Evolutionary conservation across 495 filamentous ascomycete species (phyloP).

Genomic region (Neurospora sp.): DNA sequence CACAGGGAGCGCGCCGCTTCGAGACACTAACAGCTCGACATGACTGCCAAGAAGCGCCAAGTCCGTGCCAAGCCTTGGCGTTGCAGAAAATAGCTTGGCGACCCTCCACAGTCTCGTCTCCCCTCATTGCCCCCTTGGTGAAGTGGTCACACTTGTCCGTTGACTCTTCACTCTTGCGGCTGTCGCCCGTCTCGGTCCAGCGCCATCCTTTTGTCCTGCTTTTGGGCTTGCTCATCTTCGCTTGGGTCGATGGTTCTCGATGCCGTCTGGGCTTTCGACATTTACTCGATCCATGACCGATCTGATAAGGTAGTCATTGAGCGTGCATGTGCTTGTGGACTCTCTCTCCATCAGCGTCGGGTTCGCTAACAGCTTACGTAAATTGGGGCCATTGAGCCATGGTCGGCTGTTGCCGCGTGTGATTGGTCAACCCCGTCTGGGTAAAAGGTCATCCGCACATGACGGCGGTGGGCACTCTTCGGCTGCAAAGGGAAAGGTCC

Average conservation of each 20-base stretch:
- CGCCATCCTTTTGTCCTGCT: not conserved
- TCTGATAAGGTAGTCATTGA: not conserved
- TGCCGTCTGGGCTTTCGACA: not conserved
- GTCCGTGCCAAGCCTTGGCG: constrained; percentile 25
- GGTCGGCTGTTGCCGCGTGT: not conserved
- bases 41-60: constrained; percentile 16
- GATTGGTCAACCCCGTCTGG: not conserved
- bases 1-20: not conserved
- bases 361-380: not conserved
- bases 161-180: not conserved
- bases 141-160: not conserved
- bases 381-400: not conserved
- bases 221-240: not conserved
- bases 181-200: not conserved
- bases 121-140: not conserved
- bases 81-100: constrained; percentile 20
- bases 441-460: not conserved
- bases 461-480: not conserved
- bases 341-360: not conserved
- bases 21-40: constrained; percentile 16
- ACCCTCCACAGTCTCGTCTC: constrained; percentile 5
- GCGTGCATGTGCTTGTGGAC: not conserved
- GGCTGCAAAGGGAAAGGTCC: not conserved
- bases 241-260: not conserved
- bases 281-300: not conserved